phyloP scores from a whole-genome alignment of 352 stramenopile species.

The Phytophthora citricola region DNA sequence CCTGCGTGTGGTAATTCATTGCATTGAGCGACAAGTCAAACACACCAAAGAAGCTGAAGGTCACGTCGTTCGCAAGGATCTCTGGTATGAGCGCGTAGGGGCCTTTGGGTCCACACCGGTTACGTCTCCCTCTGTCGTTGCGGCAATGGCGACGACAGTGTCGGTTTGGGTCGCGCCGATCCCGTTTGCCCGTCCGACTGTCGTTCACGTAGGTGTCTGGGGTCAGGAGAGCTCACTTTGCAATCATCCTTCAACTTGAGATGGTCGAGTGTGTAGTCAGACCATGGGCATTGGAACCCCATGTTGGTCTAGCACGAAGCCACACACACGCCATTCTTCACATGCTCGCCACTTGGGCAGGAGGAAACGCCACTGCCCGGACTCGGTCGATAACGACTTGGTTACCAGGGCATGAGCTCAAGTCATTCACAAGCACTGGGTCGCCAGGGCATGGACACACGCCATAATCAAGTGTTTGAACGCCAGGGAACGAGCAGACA shows the following conservation, averaged over 20 bases:
- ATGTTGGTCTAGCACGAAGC: conserved; percentile 14
- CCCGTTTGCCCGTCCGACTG: conserved; percentile 11
- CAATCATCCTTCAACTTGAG: conserved; percentile 16
- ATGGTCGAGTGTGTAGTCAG: not conserved
- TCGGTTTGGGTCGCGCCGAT: conserved; percentile 5
- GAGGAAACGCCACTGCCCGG: not conserved
- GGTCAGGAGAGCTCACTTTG: conserved; percentile 1
- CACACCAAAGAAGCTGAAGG: conserved; percentile 32
- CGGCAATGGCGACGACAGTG: conserved; percentile 18
- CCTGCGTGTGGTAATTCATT: conserved; percentile 23
- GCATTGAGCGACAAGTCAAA: conserved; percentile 36
- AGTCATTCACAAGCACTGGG: not conserved
- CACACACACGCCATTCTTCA: not conserved
- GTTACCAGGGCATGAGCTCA: not conserved
- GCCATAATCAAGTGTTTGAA: not conserved
- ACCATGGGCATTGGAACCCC: conserved; percentile 8
- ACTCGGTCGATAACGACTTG: not conserved
- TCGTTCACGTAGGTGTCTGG: conserved; percentile 39
- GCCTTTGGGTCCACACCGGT: conserved; percentile 4
- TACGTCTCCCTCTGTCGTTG: conserved; percentile 8
- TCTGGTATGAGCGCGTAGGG: conserved; percentile 3
- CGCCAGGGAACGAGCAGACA: conserved; percentile 1
- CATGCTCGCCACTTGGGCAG: conserved; percentile 5
- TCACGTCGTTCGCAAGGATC: conserved; percentile 23
- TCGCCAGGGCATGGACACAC: conserved; percentile 4